phyloP scores from a whole-genome alignment of 208 protist species.

The Trypanosomatidae sp. region DNA sequence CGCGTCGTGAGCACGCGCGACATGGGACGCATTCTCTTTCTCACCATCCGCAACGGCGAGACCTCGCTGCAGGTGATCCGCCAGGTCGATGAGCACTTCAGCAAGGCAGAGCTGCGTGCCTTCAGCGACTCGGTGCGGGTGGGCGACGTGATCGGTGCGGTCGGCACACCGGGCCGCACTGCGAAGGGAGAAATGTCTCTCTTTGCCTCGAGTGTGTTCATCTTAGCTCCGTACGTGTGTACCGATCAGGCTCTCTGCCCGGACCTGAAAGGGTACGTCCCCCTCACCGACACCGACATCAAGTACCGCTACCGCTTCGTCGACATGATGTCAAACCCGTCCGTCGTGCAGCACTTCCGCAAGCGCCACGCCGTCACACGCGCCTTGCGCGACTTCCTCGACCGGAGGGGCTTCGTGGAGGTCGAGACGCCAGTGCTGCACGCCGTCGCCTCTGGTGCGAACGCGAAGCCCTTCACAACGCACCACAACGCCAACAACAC shows the following conservation, averaged over 20 bases:
- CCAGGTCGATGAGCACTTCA: constrained; percentile 51
- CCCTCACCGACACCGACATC: constrained; percentile 68
- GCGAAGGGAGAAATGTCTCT: constrained; percentile 87
- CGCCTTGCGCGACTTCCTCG: constrained; percentile 73
- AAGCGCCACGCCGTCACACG: constrained; percentile 62
- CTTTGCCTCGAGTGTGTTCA: constrained; percentile 39
- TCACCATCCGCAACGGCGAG: constrained; percentile 68
- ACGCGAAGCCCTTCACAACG: constrained; percentile 92
- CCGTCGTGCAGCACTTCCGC: constrained; percentile 45
- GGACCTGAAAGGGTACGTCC: constrained; percentile 64
- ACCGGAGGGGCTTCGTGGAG: constrained; percentile 81
- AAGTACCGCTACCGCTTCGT: constrained; percentile 89
- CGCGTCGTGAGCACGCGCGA: constrained; percentile 71
- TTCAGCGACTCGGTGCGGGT: constrained; percentile 47
- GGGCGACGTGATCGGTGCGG: constrained; percentile 87
- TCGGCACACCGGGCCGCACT: constrained; percentile 73
- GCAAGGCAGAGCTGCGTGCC: constrained; percentile 49
- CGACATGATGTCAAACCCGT: constrained; percentile 85
- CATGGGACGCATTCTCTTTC: constrained; percentile 86
- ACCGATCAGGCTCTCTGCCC: constrained; percentile 82
- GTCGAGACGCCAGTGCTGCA: constrained; percentile 96
- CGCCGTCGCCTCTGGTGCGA: constrained; percentile 88
- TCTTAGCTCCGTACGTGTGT: constrained; percentile 85
- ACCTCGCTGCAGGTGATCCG: constrained; percentile 70
- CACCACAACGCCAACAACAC: constrained; percentile 88